phyloP scores from a whole-genome alignment of 306 rosid genomes.

The Acmispon strigosus region DNA sequence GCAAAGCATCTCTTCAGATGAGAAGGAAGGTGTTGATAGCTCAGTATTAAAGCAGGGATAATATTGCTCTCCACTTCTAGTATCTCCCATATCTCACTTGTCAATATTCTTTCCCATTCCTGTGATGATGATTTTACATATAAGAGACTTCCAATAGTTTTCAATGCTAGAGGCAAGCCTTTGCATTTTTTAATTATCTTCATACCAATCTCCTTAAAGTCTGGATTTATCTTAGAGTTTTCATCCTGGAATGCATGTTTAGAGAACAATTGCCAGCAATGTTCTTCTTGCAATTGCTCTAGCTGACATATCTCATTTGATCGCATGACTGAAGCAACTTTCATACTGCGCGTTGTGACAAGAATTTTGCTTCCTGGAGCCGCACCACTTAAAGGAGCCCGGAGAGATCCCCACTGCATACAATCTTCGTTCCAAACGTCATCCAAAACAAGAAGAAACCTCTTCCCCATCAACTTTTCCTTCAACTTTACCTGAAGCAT shows the following conservation, averaged over 20 bases:
- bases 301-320: neutral
- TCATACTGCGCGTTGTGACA: neutral
- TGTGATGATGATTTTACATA: neutral
- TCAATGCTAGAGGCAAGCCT: neutral
- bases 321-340: neutral
- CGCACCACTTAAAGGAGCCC: neutral
- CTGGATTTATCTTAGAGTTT: neutral
- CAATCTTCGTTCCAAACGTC: neutral
- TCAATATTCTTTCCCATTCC: neutral
- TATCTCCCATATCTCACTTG: neutral
- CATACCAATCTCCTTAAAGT: neutral
- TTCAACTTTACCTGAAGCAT: neutral
- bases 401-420: neutral
- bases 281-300: neutral
- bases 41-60: neutral
- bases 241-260: neutral
- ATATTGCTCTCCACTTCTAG: neutral
- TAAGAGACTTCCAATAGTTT: neutral
- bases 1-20: neutral
- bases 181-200: neutral
- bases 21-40: conserved; percentile 14
- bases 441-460: neutral
- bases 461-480: neutral
- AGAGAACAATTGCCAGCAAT: neutral
- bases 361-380: neutral